These are phyloP conservation scores for Isatis lusitanica DNA, from an alignment of 441 rosid genomes.

Conservation along the genomic window DNA sequence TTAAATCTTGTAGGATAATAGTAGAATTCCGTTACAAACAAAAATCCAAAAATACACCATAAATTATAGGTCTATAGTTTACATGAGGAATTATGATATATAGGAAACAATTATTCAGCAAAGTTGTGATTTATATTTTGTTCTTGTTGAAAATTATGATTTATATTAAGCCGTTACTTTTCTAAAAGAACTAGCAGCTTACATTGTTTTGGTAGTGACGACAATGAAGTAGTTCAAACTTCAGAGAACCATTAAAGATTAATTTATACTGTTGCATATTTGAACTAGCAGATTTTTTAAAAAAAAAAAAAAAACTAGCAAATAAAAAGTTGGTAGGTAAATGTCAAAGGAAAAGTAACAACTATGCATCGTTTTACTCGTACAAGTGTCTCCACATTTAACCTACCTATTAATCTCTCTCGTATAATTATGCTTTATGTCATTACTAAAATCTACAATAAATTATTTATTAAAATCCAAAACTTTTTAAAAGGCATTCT, in stretches of 20 bases:
- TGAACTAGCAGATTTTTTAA: no score
- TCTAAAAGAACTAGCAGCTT: not conserved
- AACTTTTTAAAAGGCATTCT: not conserved
- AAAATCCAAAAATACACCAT: not conserved
- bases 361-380: not conserved
- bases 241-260: not conserved
- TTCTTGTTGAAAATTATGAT: not conserved
- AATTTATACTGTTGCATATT: not conserved
- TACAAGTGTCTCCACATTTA: constrained; percentile 15
- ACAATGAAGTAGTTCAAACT: not conserved
- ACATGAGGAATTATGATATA: not conserved
- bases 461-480: not conserved
- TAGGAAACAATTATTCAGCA: not conserved
- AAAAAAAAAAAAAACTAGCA: not conserved
- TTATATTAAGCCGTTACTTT: not conserved
- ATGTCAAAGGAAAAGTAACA: constrained; percentile 7
- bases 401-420: constrained; percentile 16
- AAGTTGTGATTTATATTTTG: no score
- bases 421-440: not conserved
- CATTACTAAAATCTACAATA: not conserved
- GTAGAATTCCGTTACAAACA: not conserved
- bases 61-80: not conserved
- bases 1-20: not conserved
- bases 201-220: not conserved
- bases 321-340: constrained; percentile 11